A percentile compares a stretch with the other conserved stretches of the same genome.
These are phyloP conservation scores for Colletotrichum musae DNA, from an alignment of 2,329 filamentous ascomycete species.

Conservation along the genomic window DNA sequence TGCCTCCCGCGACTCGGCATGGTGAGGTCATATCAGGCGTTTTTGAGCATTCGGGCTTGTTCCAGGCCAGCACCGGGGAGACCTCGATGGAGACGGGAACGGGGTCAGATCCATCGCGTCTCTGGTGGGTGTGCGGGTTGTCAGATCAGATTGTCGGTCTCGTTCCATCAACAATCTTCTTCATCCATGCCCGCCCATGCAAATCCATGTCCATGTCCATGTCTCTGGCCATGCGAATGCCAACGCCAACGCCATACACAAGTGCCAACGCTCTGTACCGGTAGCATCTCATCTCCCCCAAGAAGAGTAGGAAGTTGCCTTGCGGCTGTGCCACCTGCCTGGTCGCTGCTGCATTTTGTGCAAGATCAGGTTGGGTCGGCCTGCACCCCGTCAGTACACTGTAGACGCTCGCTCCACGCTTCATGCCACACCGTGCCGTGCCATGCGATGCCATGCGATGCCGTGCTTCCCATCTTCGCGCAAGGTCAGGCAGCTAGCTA, in stretches of 20 bases:
- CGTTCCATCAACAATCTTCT: background rate
- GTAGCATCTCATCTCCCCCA: too few relatives aligned
- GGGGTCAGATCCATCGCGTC: constrained; percentile 25
- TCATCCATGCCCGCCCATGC: too few relatives aligned
- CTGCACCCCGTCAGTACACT: too few relatives aligned
- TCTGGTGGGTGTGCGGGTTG: constrained; percentile 36
- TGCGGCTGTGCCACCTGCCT: background rate
- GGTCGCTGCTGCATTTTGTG: constrained; percentile 11
- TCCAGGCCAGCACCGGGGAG: constrained; percentile 6
- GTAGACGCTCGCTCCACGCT: too few relatives aligned
- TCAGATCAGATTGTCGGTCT: constrained; percentile 36
- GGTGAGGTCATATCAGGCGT: constrained; percentile 39
- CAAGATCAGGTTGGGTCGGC: constrained; percentile 9
- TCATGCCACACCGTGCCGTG: constrained; percentile 1
- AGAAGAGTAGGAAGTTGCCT: too few relatives aligned
- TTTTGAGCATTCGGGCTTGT: constrained; percentile 8
- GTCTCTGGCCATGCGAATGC: too few relatives aligned
- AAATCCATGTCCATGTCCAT: too few relatives aligned
- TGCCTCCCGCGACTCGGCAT: constrained; percentile 6
- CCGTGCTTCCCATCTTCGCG: constrained; percentile 8
- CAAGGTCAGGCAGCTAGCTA: background rate
- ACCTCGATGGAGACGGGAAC: constrained; percentile 31
- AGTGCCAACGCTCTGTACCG: too few relatives aligned
- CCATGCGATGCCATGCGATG: constrained; percentile 8
- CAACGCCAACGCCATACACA: too few relatives aligned